Base-by-base conservation (phyloP, 1,284 basidiomycete species). In the Ganoderma lucidum region DNA sequence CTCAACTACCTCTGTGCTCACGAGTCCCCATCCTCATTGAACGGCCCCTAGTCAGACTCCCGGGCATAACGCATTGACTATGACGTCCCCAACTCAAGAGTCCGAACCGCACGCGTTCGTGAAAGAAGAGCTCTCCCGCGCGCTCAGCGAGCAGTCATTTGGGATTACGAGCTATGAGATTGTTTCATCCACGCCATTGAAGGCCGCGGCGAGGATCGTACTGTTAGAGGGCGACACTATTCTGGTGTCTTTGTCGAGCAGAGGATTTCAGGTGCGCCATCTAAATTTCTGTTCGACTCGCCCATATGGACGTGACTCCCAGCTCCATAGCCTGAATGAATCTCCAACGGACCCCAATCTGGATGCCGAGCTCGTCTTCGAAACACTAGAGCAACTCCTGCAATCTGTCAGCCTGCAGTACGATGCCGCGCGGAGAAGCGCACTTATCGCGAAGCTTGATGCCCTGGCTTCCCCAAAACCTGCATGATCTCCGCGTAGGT, bases 141-240 rank as follows among this genome's bases (percentile, higher is more conserved):
- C 87, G 32, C 83, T 93, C 61, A 78, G 78, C 28, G 91, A 92
- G 74, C 88, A 92, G 72, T 80, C 83, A 6, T 90, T 87, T 74
- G 87, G 86, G n/a, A 83, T 93, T 67, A 75, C 80, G 45, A 79
- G 80, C 67, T 91, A 84, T 72, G 79, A 82, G 14, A 75, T 90
- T 60, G 69, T 76, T 2, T 68, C 69, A 19, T 78, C 81, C 1
- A 81, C 83, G 1, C 71, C 81, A 4, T 78, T 84, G 65, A 84
- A 88, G 71, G 88, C 90, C 12, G 80, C 79, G 17, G 90, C 90
- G 10, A 79, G 78, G 32, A 83, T 92, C 42, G 84, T 82, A 1
- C 78, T 90, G 3, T 79, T 91, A 10, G 91, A 93, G 75, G 89
- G 86, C 19, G 78, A 80, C 5, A 76, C 70, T 15, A 75, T 91